Evolutionary conservation across 371 early-diverging fungal species (phyloP), one percentile per base, ranked within the genome.

Genomic region (Agmasoma carcini): DNA sequence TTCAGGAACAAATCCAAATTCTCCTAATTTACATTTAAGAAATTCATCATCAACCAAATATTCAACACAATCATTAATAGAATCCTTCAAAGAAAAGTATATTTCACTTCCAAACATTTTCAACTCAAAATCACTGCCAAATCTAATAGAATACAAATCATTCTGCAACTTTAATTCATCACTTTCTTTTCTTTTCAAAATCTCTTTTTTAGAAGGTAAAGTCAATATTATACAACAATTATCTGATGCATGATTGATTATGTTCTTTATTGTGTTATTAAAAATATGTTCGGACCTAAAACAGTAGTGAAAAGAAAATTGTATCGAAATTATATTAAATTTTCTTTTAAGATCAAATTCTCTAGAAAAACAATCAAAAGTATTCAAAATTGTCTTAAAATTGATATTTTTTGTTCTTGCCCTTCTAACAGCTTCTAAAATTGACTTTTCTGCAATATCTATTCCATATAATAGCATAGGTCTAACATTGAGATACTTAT

Each of bases 251-350:
- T 81, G 78, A 1, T 70, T 57, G 0, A 83, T 68, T 3, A 94
- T 83, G 69, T 94, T 94, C 41, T 79, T 69, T 31, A 94, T 68
- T 75, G 85, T 84, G 55, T 73, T 81, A 20, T 85, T 76, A 0
- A 85, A 83, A 62, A 81, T 82, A 9, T 68, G 62, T 70, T 90
- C 87, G 1, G 79, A 78, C 62, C 85, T 84, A 69, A 94, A 97
- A 0, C 90, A 83, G 73, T 98, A 98, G 67, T 97, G 99, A 48
- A 94, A 72, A 65, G 86, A 85, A 70, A 96, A 97, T 72, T 96
- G 96, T 73, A 83, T 81, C 46, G 85, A 85, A 0, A 91, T 85
- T 15, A 88, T 75, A 69, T 95, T 86, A 53, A 89, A 87, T 39
- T 67, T 52, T 15, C 71, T 63, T 26, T 55, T 58, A 22, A 63